phyloP scores from a whole-genome alignment of 352 stramenopile genomes.

The Globisporangium solare region DNA sequence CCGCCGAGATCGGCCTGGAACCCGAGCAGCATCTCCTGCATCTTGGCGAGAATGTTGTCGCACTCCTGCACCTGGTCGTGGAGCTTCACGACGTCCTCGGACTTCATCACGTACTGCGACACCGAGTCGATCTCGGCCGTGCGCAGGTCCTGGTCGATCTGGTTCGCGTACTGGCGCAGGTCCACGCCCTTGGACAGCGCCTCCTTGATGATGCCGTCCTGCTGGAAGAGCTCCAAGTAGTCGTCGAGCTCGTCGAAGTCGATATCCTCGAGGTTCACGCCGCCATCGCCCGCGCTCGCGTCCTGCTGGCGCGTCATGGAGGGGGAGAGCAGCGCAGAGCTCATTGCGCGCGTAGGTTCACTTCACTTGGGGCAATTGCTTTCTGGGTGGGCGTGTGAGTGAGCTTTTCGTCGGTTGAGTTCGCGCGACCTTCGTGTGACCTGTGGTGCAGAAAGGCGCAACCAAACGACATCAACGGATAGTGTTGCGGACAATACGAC shows the following conservation, averaged over 20 bases:
- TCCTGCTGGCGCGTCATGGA: not conserved
- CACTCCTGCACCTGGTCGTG: constrained; percentile 94
- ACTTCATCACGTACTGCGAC: constrained; percentile 85
- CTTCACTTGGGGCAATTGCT: too few relatives aligned
- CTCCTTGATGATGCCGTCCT: constrained; percentile 91
- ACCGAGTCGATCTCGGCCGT: constrained; percentile 82
- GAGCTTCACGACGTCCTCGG: constrained; percentile 88
- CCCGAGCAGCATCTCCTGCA: constrained; percentile 97
- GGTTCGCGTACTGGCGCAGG: constrained; percentile 84
- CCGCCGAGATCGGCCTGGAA: constrained; percentile 98
- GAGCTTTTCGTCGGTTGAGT: too few relatives aligned
- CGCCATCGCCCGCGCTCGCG: constrained; percentile 3
- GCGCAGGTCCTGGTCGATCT: constrained; percentile 88
- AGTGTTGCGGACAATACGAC: too few relatives aligned
- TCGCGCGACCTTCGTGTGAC: constrained; percentile 8
- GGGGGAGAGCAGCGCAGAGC: too few relatives aligned
- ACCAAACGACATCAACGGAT: too few relatives aligned
- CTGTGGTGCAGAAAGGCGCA: not conserved
- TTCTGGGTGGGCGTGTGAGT: too few relatives aligned
- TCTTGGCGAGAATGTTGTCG: constrained; percentile 94
- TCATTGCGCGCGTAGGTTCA: too few relatives aligned
- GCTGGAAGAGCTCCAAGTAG: constrained; percentile 93
- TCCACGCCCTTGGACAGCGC: constrained; percentile 89
- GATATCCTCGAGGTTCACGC: constrained; percentile 83
- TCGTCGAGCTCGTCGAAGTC: constrained; percentile 93